Percentiles rank a stretch among this genome's conserved stretches.
phyloP scores from a whole-genome alignment of 1,284 basidiomycete genomes.

The Mrakiaceae sp. region DNA sequence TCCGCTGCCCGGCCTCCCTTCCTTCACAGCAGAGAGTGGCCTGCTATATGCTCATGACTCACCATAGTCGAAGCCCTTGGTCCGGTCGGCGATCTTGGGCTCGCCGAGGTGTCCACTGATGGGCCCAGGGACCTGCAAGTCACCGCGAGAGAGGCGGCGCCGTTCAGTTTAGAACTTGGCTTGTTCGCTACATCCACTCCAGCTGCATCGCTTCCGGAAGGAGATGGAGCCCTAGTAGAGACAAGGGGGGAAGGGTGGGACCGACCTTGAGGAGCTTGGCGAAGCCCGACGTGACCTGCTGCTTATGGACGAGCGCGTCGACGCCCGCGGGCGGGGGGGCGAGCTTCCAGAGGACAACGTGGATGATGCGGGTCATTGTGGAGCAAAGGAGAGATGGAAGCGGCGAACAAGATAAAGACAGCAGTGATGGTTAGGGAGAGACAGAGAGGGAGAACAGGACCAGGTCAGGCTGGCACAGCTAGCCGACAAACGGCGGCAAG shows the following conservation, averaged over 20 bases:
- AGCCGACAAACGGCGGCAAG: no score
- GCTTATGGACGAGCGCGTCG: constrained; percentile 19
- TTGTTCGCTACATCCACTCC: no score
- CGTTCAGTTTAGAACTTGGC: no score
- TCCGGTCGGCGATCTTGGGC: constrained; percentile 29
- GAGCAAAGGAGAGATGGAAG: neutral
- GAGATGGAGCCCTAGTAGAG: no score
- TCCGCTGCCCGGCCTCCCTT: neutral
- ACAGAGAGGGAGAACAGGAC: neutral
- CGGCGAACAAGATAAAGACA: neutral
- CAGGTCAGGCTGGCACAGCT: no score
- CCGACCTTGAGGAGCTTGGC: constrained; percentile 6
- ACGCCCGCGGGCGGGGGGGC: constrained; percentile 19
- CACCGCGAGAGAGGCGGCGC: no score
- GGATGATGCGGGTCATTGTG: constrained; percentile 28
- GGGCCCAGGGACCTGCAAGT: constrained; percentile 1
- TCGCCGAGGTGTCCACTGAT: constrained; percentile 27
- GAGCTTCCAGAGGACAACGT: constrained; percentile 35
- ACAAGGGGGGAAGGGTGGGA: no score
- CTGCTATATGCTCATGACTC: neutral
- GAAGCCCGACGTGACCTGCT: constrained; percentile 3
- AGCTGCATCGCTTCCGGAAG: no score
- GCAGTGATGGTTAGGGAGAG: neutral
- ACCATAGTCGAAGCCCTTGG: constrained; percentile 34
- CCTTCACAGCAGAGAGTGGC: neutral